Base-by-base conservation (phyloP, 257 asterid species). In the Thymus quinquecostatus region DNA sequence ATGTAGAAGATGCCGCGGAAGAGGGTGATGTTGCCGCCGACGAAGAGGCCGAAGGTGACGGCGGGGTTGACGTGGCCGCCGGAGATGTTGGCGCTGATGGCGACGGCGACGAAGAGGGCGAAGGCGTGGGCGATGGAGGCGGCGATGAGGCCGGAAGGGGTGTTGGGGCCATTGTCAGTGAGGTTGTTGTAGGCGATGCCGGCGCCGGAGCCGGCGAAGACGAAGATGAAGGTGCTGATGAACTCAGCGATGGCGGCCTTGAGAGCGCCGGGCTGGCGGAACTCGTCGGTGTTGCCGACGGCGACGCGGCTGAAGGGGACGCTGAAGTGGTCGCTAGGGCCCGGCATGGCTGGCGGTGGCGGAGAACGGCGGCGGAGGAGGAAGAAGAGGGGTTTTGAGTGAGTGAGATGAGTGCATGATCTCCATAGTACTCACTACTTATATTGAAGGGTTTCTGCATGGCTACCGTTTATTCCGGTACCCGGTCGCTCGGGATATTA, bases 11-110 rank as follows among this genome's bases (percentile, higher is more conserved):
- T 55, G 3, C 85, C 89, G 13, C 92, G 88, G 73, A 86, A 49
- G 34, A 84, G 81, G 10, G 86, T 78, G 74, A 84, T 82, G 68
- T 82, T 82, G 7, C 92, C 92, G n/a, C 92, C 89, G 10, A 84
- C 66, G 2, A 86, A 81, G 11, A 83, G 34, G 0, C 89, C 92
- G 64, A 86, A 84, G 1, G 92, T 86, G 71, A 86, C 92, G 11
- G 92, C 89, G 21, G 91, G 92, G 80, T 86, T 86, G 70, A 86
- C 92, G 78, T 86, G 92, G 53, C 92, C 92, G 10, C 92, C 89
- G 73, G 92, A 86, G 72, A 84, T 82, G 86, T 86, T 86, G 36
- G 89, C 87, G 45, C 79, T 60, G 41, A 82, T 74, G 32, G 89
- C 36, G 56, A 87, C 88, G 8, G 86, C 92, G 4, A 83, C 90